Percentiles rank a stretch among this genome's conserved stretches.
phyloP scores from a whole-genome alignment of 768 basidiomycete species.

The Panus rudis region DNA sequence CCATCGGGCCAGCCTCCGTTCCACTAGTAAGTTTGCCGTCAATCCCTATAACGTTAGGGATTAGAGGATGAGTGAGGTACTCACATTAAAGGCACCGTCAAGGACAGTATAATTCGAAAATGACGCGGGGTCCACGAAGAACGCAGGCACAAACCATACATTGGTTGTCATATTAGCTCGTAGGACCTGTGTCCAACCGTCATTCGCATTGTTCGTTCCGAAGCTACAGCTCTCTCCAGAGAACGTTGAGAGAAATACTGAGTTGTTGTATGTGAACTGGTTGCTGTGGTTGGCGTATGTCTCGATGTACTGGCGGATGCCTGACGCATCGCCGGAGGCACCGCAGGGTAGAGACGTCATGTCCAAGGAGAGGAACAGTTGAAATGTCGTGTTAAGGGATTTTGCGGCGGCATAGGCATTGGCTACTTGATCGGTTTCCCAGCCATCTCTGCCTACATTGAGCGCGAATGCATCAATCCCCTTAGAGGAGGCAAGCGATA shows the following conservation, averaged over 20 bases:
- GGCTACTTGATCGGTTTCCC: conserved; percentile 55
- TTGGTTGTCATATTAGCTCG: conserved; percentile 38
- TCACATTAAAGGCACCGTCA: conserved; percentile 55
- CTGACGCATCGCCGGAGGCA: conserved; percentile 38
- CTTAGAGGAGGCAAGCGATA: conserved; percentile 44
- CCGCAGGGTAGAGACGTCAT: conserved; percentile 44
- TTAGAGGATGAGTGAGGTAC: conserved; percentile 15
- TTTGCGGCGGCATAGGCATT: conserved; percentile 45
- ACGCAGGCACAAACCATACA: conserved; percentile 62
- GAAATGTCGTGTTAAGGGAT: conserved; percentile 39
- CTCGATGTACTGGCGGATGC: conserved; percentile 46
- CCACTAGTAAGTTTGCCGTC: conserved; percentile 42
- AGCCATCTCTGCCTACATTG: conserved; percentile 58
- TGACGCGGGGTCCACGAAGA: conserved; percentile 52
- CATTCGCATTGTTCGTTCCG: conserved; percentile 41
- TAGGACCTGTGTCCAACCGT: conserved; percentile 56
- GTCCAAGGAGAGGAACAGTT: conserved; percentile 29
- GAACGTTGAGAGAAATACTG: conserved; percentile 63
- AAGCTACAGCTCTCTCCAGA: conserved; percentile 64
- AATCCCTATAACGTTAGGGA: background rate
- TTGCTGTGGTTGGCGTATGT: conserved; percentile 50
- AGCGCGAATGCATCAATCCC: conserved; percentile 69
- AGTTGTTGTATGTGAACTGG: conserved; percentile 41
- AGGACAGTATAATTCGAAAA: conserved; percentile 36
- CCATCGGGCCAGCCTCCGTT: conserved; percentile 71